Conservation (phyloP, 2,329 filamentous ascomycete species). For the Penicillium palitans region DNA sequence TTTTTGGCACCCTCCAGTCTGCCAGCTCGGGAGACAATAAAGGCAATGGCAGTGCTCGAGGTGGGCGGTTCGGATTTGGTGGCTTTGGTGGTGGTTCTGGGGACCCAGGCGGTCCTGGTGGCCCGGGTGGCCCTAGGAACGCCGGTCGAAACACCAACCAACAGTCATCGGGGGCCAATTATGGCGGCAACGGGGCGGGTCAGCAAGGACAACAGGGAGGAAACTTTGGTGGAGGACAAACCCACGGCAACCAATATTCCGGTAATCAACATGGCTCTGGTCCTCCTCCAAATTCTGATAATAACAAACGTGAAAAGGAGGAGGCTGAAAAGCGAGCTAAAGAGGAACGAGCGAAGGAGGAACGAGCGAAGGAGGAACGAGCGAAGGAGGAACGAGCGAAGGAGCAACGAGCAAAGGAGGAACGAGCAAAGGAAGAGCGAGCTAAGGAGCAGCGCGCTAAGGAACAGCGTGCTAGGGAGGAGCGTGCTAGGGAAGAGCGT, state of each 20-base stretch:
- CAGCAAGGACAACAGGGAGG: conserved; percentile 29
- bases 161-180: conserved; percentile 28
- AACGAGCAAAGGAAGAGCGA: conserved; percentile 37
- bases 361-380: conserved; percentile 14
- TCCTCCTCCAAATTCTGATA: conserved; percentile 21
- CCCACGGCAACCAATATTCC: conserved; percentile 34
- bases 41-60: conserved; percentile 32
- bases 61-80: conserved; percentile 25
- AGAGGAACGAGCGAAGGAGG: conserved; percentile 32
- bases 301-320: conserved; percentile 16
- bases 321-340: conserved; percentile 25
- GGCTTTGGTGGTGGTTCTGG: conserved; percentile 22
- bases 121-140: conserved; percentile 19
- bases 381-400: conserved; percentile 20
- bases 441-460: not conserved
- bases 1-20: conserved; percentile 64
- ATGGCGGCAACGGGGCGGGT: conserved; percentile 20
- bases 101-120: conserved; percentile 11
- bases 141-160: conserved; percentile 22
- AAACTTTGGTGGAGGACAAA: conserved; percentile 32
- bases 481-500: conserved; percentile 14
- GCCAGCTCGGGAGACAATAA: conserved; percentile 35
- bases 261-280: conserved; percentile 38
- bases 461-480: conserved; percentile 8
- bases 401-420: conserved; percentile 32